A percentile compares a stretch with the other conserved stretches of the same genome.
phyloP scores from a whole-genome alignment of 257 asterid genomes.

The Solanum bulbocastanum region DNA sequence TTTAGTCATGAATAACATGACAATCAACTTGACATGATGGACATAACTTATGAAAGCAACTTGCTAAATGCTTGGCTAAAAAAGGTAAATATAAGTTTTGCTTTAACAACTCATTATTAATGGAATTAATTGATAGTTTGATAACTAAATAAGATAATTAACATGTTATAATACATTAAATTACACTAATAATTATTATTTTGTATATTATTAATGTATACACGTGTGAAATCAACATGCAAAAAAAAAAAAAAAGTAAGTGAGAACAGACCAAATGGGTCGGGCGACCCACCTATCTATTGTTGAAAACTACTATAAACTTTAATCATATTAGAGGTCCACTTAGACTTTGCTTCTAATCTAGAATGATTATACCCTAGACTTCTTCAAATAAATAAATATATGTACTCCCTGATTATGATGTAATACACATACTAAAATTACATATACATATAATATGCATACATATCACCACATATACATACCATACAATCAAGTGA shows the following conservation, averaged over 20 bases:
- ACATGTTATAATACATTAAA: background rate
- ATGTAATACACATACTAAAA: background rate
- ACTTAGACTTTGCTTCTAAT: constrained; percentile 39
- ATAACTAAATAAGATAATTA: background rate
- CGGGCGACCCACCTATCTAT: constrained; percentile 17
- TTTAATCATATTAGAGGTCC: constrained; percentile 42
- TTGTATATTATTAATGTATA: background rate
- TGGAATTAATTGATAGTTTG: background rate
- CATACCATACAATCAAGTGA: background rate
- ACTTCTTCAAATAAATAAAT: constrained; percentile 8
- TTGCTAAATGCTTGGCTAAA: background rate
- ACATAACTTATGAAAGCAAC: background rate
- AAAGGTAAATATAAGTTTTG: background rate
- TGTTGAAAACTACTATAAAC: constrained; percentile 18
- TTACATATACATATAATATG: background rate
- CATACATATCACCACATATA: background rate
- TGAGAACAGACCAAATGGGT: constrained; percentile 11
- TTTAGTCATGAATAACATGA: background rate
- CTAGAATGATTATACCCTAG: constrained; percentile 50
- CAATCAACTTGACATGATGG: background rate
- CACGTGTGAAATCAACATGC: background rate
- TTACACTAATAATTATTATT: background rate
- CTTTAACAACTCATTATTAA: background rate
- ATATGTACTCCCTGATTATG: background rate
- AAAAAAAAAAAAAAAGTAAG: background rate